Evolutionary conservation across 805 yeast genomes (phyloP), one percentile per base, ranked within the genome.

Genomic region (Kuraishia capsulata): DNA sequence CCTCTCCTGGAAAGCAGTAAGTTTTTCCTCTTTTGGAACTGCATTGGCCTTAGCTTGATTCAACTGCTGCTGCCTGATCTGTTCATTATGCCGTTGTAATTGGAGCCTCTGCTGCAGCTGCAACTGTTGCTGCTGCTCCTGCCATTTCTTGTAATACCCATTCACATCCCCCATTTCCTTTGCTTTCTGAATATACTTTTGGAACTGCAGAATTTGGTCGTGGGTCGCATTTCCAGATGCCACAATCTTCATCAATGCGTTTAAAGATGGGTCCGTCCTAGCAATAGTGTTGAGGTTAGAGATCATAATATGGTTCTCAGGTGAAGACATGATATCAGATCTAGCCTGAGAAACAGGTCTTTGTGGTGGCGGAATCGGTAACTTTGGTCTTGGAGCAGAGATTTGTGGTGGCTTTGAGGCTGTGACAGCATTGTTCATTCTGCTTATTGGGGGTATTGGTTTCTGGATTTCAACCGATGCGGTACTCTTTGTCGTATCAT

Each of bases 211-310:
- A 14, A 90, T 81, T 54, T 87, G 90, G 5, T 71, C 78, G 4
- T 75, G 71, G 1, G 77, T 56, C 0, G 96, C 96, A 19, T 66
- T 69, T 4, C 95, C 95, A 40, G 81, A 72, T 0, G 97, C 97
- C 2, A 90, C 96, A 4, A 70, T 72, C 44, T 80, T 78, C 96
- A 90, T 88, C 38, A 90, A 61, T 1, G 70, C 59, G 45, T 78
- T 81, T 36, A 90, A 59, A 4, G 78, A 69, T 0, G 76, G 68
- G 50, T 88, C 94, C 4, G 69, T 66, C 30, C 81, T 71, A 0
- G 97, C 97, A 59, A 90, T 78, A 1, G 81, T 67, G 51, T 89
- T 89, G 51, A 90, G 69, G 48, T 87, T 84, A 3, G 83, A 77
- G 47, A 90, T 87, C 84, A 90, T 86, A 44, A 81, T 75, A 31